A percentile compares a stretch with the other conserved stretches of the same genome.
Evolutionary conservation across 148 eudicot genomes (phyloP).

Genomic region (Dianthus caryophyllus): DNA sequence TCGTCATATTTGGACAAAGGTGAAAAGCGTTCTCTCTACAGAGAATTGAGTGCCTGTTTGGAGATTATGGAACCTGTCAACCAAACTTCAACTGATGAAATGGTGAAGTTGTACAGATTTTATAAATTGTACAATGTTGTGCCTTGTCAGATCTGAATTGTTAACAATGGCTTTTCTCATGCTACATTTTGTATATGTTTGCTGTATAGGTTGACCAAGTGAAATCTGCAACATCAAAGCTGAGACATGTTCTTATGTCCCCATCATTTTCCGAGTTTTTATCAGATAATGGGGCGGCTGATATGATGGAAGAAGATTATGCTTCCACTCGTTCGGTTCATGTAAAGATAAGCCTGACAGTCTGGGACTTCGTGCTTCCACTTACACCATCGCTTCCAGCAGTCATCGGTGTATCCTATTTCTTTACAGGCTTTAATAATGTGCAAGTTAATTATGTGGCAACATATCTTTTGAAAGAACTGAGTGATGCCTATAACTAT

Average conservation of each 20-base stretch:
- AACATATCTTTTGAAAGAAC: neutral
- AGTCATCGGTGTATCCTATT: constrained; percentile 96
- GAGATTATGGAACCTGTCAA: constrained; percentile 66
- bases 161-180: neutral
- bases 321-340: constrained; percentile 57
- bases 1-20: constrained; percentile 47
- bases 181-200: constrained; percentile 33
- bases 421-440: constrained; percentile 8
- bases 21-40: constrained; percentile 66
- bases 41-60: constrained; percentile 67
- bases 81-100: constrained; percentile 53
- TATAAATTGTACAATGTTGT: neutral
- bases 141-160: constrained; percentile 4
- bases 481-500: neutral
- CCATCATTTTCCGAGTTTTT: constrained; percentile 73
- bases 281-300: constrained; percentile 68
- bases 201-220: constrained; percentile 65
- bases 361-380: constrained; percentile 94
- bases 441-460: constrained; percentile 13
- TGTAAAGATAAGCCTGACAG: constrained; percentile 73
- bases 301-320: constrained; percentile 96
- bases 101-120: constrained; percentile 41
- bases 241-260: constrained; percentile 72
- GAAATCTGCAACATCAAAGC: constrained; percentile 71
- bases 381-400: constrained; percentile 95